Evolutionary conservation across 1,284 basidiomycete species (phyloP).

Genomic region (Ustilago lituana): DNA sequence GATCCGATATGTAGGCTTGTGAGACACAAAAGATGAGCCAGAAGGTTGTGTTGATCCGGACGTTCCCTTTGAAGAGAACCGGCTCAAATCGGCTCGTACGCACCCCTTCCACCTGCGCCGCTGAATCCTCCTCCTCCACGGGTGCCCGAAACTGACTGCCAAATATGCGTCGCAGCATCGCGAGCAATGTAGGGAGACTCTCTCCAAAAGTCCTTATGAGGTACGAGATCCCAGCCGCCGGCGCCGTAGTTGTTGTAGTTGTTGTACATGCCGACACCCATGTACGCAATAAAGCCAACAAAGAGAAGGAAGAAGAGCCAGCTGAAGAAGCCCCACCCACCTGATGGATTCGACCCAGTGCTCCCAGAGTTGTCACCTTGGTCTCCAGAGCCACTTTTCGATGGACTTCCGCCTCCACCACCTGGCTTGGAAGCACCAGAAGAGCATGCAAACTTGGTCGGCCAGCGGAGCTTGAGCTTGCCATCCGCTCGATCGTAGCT

Average conservation of each 20-base stretch:
- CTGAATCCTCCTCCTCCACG: constrained; percentile 37
- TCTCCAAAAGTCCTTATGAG: constrained; percentile 61
- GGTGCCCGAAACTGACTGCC: constrained; percentile 36
- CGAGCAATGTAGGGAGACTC: constrained; percentile 53
- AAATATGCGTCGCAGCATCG: constrained; percentile 45
- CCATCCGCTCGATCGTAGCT: constrained; percentile 45
- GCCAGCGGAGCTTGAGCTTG: constrained; percentile 46
- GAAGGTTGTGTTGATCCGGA: not conserved
- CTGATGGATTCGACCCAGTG: constrained; percentile 9
- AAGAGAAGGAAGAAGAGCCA: constrained; percentile 46
- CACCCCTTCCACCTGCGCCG: constrained; percentile 33
- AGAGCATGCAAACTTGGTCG: constrained; percentile 48
- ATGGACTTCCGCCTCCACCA: constrained; percentile 17
- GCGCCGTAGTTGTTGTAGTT: constrained; percentile 62
- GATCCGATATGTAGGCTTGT: no score
- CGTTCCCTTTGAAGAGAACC: not conserved
- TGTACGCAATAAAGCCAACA: constrained; percentile 37
- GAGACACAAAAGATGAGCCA: no score
- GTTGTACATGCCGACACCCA: constrained; percentile 54
- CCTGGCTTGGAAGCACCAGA: constrained; percentile 24
- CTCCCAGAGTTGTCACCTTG: constrained; percentile 9
- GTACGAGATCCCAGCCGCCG: constrained; percentile 59
- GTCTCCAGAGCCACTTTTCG: constrained; percentile 17
- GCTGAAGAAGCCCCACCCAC: constrained; percentile 49
- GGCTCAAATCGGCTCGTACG: constrained; percentile 42